Conservation (phyloP, 805 yeast species). For the Wickerhamomyces mucosus region DNA sequence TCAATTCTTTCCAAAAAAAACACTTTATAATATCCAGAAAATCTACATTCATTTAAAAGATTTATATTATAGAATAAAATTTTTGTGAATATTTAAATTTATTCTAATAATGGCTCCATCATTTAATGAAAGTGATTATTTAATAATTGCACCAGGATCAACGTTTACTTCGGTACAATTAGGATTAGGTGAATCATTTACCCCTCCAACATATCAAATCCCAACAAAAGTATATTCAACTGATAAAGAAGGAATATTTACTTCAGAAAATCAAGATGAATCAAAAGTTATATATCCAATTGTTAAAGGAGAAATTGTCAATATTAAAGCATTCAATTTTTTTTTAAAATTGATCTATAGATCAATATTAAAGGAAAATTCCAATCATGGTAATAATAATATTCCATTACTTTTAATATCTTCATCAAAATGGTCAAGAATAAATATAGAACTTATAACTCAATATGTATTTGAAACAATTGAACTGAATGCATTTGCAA, state of each 20-base stretch:
- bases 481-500: constrained; percentile 61
- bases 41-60: too few relatives aligned
- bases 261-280: constrained; percentile 19
- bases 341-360: constrained; percentile 37
- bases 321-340: constrained; percentile 63
- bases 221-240: constrained; percentile 65
- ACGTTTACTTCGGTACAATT: constrained; percentile 63
- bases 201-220: constrained; percentile 65
- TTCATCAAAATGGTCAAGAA: constrained; percentile 60
- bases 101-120: constrained; percentile 19
- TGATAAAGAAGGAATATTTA: background rate
- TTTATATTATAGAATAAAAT: background rate
- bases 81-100: background rate
- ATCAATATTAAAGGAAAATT: constrained; percentile 30
- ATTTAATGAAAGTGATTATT: constrained; percentile 19
- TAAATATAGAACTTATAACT: constrained; percentile 58
- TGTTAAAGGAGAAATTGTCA: constrained; percentile 48
- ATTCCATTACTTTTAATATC: constrained; percentile 65
- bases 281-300: constrained; percentile 52
- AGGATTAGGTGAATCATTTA: constrained; percentile 63
- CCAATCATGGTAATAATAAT: constrained; percentile 26
- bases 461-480: constrained; percentile 67
- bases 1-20: too few relatives aligned
- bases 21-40: background rate
- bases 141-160: constrained; percentile 74